phyloP scores from a whole-genome alignment of 139 green algal genomes.

The Chlamydomonas eustigma region DNA sequence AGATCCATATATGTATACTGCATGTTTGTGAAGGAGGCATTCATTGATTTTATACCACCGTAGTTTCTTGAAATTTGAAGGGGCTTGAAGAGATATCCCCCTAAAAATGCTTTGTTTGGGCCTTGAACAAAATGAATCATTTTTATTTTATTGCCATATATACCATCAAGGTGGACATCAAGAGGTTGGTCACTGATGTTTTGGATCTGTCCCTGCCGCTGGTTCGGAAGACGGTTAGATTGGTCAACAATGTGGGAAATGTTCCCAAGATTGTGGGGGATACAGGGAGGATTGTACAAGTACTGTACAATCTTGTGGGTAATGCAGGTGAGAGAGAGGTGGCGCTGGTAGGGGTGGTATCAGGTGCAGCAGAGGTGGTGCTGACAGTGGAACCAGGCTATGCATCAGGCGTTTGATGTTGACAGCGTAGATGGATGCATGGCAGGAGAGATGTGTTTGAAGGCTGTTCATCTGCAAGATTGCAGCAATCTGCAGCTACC shows the following conservation, averaged over 20 bases:
- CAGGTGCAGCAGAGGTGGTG: no score
- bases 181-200: conserved; percentile 37
- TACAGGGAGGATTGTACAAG: conserved; percentile 38
- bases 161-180: conserved; percentile 28
- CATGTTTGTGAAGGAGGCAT: no score
- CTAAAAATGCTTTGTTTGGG: not conserved
- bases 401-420: no score
- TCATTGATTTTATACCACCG: no score
- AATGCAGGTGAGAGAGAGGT: conserved; percentile 24
- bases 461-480: no score
- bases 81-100: no score
- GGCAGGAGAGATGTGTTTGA: no score
- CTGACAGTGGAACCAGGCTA: no score
- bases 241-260: conserved; percentile 32
- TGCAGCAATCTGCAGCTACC: no score
- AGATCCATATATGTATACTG: no score
- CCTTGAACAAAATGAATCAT: not conserved
- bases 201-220: conserved; percentile 34
- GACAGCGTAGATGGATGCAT: no score
- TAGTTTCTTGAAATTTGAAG: no score
- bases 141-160: not conserved
- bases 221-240: conserved; percentile 23
- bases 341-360: not conserved
- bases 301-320: conserved; percentile 45
- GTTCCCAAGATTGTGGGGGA: conserved; percentile 43